A percentile compares a stretch with the other conserved stretches of the same genome.
These are phyloP conservation scores for Sanghuangporus weigelae DNA, from an alignment of 1,284 basidiomycete species.

Conservation along the genomic window DNA sequence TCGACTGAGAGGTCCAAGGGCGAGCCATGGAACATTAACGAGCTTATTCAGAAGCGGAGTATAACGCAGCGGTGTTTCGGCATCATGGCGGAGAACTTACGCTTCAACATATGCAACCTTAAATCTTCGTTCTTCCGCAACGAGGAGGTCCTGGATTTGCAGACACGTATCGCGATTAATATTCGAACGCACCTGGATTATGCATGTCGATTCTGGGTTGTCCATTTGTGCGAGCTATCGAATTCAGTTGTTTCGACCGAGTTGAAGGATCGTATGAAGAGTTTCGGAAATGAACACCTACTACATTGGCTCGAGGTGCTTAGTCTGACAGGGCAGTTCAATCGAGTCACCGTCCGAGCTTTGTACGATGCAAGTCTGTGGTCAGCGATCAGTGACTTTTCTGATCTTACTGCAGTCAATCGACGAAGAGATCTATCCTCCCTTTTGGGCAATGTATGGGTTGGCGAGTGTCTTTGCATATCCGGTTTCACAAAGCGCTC, in stretches of 20 bases:
- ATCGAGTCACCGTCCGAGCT: not conserved
- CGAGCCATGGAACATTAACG: not conserved
- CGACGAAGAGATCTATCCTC: not conserved
- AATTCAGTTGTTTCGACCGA: not conserved
- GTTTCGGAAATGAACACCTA: not conserved
- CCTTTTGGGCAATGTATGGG: not conserved
- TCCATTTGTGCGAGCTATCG: not conserved
- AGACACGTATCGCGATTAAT: not conserved
- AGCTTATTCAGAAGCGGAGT: not conserved
- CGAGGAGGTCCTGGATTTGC: not conserved
- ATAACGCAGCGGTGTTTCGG: not conserved
- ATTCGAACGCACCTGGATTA: not conserved
- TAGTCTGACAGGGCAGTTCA: not conserved
- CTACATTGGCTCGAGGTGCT: slow-evolving; percentile 4
- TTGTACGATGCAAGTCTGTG: not conserved
- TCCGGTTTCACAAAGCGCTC: not conserved
- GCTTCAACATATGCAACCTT: not conserved
- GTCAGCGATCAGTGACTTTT: not conserved
- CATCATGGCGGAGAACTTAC: not conserved
- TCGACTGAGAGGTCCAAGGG: not conserved
- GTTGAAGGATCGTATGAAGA: not conserved
- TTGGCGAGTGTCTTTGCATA: not conserved
- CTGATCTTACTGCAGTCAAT: not conserved
- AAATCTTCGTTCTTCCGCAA: not conserved
- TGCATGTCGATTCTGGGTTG: not conserved